These are phyloP conservation scores for Phytophthora europaea DNA, from an alignment of 352 stramenopile species.

Conservation along the genomic window DNA sequence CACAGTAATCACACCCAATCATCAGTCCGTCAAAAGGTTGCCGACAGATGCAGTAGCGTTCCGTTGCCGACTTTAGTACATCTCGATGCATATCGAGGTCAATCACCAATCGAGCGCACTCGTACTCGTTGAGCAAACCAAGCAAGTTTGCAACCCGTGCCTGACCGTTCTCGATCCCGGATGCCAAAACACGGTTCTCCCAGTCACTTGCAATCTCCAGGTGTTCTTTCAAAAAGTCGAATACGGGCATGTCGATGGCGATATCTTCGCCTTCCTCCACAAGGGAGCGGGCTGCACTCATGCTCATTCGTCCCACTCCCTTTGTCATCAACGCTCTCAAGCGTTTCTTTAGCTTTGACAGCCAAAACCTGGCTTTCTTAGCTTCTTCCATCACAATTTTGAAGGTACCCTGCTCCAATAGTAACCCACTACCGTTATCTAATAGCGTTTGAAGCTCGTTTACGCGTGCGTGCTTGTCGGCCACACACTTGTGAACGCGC, in stretches of 20 bases:
- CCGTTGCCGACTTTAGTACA: constrained; percentile 93
- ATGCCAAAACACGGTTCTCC: constrained; percentile 80
- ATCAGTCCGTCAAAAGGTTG: constrained; percentile 93
- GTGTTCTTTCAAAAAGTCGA: constrained; percentile 85
- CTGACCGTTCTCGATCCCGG: constrained; percentile 83
- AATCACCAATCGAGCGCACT: constrained; percentile 78
- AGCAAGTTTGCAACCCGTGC: constrained; percentile 79
- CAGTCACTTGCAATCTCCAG: constrained; percentile 82
- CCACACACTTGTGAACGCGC: constrained; percentile 65
- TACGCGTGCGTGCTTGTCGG: constrained; percentile 69
- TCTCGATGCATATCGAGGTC: constrained; percentile 91
- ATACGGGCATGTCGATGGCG: constrained; percentile 77
- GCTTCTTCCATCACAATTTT: constrained; percentile 85
- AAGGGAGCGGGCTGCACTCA: constrained; percentile 65
- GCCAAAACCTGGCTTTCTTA: constrained; percentile 84
- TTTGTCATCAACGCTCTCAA: constrained; percentile 80
- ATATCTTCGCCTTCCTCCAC: constrained; percentile 88
- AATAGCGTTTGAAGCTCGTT: constrained; percentile 67
- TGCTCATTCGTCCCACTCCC: constrained; percentile 68
- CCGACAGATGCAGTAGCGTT: constrained; percentile 92
- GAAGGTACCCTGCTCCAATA: constrained; percentile 83
- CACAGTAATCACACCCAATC: constrained; percentile 90
- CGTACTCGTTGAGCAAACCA: constrained; percentile 83
- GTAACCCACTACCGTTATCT: constrained; percentile 60
- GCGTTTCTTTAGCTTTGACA: constrained; percentile 88